A percentile compares a stretch with the other conserved stretches of the same genome.
phyloP scores from a whole-genome alignment of 257 asterid species.

The Lycium barbarum region DNA sequence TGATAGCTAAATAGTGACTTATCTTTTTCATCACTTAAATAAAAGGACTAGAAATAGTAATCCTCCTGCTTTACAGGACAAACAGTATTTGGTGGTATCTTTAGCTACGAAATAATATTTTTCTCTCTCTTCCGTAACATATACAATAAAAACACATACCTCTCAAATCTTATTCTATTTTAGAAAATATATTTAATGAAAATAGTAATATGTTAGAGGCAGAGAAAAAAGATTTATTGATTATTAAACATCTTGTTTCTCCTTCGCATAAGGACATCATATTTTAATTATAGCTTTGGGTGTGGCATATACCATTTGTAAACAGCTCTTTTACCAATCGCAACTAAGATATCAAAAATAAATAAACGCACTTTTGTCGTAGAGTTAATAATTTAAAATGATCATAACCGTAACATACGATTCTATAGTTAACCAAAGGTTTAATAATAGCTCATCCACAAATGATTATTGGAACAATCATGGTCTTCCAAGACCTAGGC shows the following conservation, averaged over 20 bases:
- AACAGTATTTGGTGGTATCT: slow-evolving; percentile 18
- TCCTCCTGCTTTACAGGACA: slow-evolving; percentile 33
- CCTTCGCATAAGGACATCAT: background rate
- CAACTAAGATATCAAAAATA: slow-evolving; percentile 34
- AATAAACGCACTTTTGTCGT: slow-evolving; percentile 30
- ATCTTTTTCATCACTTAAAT: slow-evolving; percentile 10
- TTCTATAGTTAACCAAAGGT: slow-evolving; percentile 12
- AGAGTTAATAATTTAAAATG: slow-evolving; percentile 32
- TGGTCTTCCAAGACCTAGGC: slow-evolving; percentile 28
- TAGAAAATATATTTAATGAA: background rate
- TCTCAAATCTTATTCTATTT: background rate
- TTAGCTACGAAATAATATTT: background rate
- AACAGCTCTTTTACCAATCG: slow-evolving; percentile 21
- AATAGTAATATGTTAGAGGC: background rate
- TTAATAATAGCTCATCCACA: slow-evolving; percentile 30
- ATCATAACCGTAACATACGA: slow-evolving; percentile 24
- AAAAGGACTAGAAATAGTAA: slow-evolving; percentile 22
- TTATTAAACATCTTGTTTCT: background rate
- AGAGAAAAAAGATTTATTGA: background rate
- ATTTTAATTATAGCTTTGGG: slow-evolving; percentile 6
- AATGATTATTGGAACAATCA: slow-evolving; percentile 41
- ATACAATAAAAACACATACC: background rate
- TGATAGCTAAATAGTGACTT: background rate
- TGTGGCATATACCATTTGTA: slow-evolving; percentile 1
- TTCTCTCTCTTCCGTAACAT: background rate